Evolutionary conservation across 768 basidiomycete species (phyloP).

Genomic region (Kwoniella sp.): DNA sequence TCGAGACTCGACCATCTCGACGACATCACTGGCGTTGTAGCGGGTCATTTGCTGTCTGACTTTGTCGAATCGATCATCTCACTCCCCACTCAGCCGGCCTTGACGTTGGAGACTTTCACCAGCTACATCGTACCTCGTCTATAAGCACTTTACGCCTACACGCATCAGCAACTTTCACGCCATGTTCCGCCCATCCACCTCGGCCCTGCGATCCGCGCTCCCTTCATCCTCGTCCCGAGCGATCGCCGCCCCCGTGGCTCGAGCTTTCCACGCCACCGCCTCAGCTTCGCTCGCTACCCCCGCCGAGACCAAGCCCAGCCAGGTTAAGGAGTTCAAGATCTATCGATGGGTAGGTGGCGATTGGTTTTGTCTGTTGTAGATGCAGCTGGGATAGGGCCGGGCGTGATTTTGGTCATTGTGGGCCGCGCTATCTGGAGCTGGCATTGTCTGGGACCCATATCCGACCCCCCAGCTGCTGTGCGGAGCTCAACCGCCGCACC

Average conservation of each 20-base stretch:
- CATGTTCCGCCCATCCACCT: conserved; percentile 16
- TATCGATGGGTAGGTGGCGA: conserved; percentile 80
- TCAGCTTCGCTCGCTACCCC: conserved; percentile 30
- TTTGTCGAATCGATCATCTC: no score
- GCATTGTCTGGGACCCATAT: no score
- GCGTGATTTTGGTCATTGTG: no score
- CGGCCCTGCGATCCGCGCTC: conserved; percentile 13
- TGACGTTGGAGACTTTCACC: neutral
- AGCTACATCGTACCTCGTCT: neutral
- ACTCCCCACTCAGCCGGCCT: neutral
- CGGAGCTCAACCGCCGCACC: no score
- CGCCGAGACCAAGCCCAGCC: conserved; percentile 23
- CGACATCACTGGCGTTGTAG: no score
- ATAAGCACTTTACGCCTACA: neutral
- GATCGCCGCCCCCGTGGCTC: neutral
- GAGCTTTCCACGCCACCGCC: conserved; percentile 16
- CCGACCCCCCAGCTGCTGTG: no score
- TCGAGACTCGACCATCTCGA: no score
- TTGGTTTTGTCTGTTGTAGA: no score
- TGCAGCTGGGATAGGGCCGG: no score
- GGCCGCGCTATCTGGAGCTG: no score
- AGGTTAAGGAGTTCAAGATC: conserved; percentile 91
- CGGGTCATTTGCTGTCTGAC: no score
- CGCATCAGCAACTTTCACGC: conserved; percentile 4
- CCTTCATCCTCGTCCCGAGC: conserved; percentile 15